phyloP scores from a whole-genome alignment of 2,329 filamentous ascomycete genomes.

The Diatrype stigma region DNA sequence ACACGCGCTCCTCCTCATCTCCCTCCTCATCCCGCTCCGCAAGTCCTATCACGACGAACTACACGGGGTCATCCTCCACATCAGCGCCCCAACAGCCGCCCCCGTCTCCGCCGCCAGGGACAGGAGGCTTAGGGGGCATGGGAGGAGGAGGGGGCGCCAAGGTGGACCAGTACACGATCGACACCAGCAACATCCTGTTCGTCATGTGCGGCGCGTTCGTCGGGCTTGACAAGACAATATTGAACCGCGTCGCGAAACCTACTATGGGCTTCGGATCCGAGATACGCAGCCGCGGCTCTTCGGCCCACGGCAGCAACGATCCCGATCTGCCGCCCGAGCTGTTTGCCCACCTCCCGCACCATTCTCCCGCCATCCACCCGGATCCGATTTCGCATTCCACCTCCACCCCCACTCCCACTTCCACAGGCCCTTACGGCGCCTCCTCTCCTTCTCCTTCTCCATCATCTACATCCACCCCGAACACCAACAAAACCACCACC shows the following conservation, averaged over 20 bases:
- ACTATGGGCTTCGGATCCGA: conserved; percentile 90
- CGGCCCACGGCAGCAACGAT: conserved; percentile 35
- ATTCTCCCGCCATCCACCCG: conserved; percentile 31
- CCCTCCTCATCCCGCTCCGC: conserved; percentile 45
- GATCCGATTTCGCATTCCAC: conserved; percentile 4
- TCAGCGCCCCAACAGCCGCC: conserved; percentile 40
- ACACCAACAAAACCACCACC: conserved; percentile 14
- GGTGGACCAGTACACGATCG: conserved; percentile 66
- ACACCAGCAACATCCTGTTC: conserved; percentile 95
- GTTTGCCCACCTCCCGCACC: conserved; percentile 54
- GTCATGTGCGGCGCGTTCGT: conserved; percentile 96
- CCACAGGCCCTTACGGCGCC: conserved; percentile 62
- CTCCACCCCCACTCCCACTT: conserved; percentile 11
- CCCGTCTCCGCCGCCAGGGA: conserved; percentile 18
- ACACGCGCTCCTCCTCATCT: conserved; percentile 51
- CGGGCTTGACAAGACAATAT: conserved; percentile 80
- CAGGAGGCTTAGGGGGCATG: neutral
- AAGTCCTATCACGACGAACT: conserved; percentile 50
- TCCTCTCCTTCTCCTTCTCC: conserved; percentile 70
- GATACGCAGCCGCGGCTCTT: conserved; percentile 56
- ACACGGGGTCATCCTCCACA: conserved; percentile 39
- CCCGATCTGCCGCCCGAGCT: conserved; percentile 62
- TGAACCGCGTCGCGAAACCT: conserved; percentile 78
- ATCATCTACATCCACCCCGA: conserved; percentile 61
- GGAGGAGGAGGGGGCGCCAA: conserved; percentile 32